These are phyloP conservation scores for Lichenothelia convexa DNA, from an alignment of 495 filamentous ascomycete genomes.

Conservation along the genomic window DNA sequence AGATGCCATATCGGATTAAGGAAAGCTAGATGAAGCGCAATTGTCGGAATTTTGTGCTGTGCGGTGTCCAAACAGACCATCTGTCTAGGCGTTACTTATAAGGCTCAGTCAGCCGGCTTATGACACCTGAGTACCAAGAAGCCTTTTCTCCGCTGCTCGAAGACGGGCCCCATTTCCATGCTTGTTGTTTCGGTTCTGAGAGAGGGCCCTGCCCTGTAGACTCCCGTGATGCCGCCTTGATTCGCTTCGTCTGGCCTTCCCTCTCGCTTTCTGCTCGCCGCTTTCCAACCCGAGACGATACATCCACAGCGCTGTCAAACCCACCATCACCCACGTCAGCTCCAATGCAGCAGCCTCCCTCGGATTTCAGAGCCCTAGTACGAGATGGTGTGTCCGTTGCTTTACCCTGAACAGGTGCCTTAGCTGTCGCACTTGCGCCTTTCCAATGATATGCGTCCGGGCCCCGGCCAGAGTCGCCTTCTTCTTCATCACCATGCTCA, in stretches of 20 bases:
- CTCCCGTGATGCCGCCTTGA: neutral
- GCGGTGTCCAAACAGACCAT: too few species aligned
- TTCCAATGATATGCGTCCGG: neutral
- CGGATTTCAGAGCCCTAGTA: neutral
- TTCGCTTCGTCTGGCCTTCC: neutral
- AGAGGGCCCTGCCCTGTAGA: neutral
- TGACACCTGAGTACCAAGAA: neutral
- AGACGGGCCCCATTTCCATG: constrained; percentile 1
- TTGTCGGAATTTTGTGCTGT: too few species aligned
- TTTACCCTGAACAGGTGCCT: neutral
- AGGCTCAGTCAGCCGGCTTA: constrained; percentile 1
- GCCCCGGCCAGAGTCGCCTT: neutral
- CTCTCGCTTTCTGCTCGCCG: neutral
- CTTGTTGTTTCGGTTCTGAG: neutral
- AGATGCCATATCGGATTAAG: too few species aligned
- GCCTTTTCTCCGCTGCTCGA: constrained; percentile 3
- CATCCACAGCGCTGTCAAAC: neutral
- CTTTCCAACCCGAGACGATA: neutral
- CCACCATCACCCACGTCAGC: neutral
- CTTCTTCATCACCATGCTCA: neutral
- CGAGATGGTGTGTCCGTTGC: neutral
- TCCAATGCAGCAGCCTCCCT: neutral
- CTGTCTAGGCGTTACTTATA: too few species aligned
- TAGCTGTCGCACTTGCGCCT: neutral
- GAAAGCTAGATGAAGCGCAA: too few species aligned